phyloP scores from a whole-genome alignment of 176 grass and related monocot genomes.

The Musa schizocarpa region DNA sequence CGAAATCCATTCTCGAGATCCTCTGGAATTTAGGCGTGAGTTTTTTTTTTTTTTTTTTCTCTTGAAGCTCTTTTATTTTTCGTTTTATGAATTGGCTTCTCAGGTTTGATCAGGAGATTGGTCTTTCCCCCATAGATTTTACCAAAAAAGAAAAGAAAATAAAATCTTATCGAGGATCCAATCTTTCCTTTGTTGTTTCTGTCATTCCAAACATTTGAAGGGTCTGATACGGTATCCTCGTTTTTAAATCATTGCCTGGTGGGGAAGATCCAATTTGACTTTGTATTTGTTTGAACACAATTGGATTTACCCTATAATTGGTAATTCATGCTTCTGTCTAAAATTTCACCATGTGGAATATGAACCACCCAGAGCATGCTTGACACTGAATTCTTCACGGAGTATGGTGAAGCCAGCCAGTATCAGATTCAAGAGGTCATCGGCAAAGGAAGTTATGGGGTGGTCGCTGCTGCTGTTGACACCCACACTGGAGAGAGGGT shows the following conservation, averaged over 20 bases:
- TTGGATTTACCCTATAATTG: too few species aligned
- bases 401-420: conserved; percentile 9
- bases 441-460: conserved; percentile 9
- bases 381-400: conserved; percentile 5
- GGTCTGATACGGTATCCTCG: neutral
- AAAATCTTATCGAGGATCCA: neutral
- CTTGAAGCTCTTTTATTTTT: neutral
- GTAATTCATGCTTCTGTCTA: neutral
- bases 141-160: neutral
- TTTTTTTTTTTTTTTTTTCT: neutral
- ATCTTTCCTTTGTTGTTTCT: neutral
- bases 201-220: neutral
- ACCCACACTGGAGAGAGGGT: conserved; percentile 11
- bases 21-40: neutral
- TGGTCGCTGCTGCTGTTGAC: conserved; percentile 2
- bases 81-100: neutral
- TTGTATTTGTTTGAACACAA: neutral
- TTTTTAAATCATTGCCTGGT: neutral
- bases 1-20: neutral
- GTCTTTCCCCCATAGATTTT: neutral
- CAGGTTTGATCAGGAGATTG: neutral
- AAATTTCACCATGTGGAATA: neutral
- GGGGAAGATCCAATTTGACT: neutral
- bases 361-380: neutral
- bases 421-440: conserved; percentile 12